Base-by-base conservation (phyloP, 2,329 filamentous ascomycete genomes). In the Nannizziopsis barbatae region DNA sequence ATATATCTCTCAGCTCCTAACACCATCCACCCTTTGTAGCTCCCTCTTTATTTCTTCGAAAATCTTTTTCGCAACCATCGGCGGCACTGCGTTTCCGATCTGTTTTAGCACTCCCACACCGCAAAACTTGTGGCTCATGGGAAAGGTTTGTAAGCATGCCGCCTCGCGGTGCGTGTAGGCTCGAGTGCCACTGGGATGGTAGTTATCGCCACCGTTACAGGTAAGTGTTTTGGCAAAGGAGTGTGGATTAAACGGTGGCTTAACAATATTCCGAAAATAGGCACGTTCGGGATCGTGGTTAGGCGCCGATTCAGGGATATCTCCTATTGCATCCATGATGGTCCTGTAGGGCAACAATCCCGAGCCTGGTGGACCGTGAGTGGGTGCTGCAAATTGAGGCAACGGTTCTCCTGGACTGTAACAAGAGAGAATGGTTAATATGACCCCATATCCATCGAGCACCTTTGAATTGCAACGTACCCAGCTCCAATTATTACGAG, bases 11-110 rank as follows among this genome's bases (percentile, higher is more conserved):
- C 37, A 41, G 22, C 37, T 36, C 10, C 17, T 9, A 1, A 50
- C 36, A 20, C 54, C 57, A 49, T 74, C 71, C 0, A 60, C 64
- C 43, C 56, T 55, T 45, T 57, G 57, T 50, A 74, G 46, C 1
- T 62, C 60, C 42, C 59, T 61, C 17, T 62, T 58, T 3, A 73
- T 60, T 42, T 65, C 60, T 30, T 50, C 48, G 45, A 69, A 67
- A 3, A 75, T 43, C 5, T 62, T 64, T 45, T 63, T 60, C 0
- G 68, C 67, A 7, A 75, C 53, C 12, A 60, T 50, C 6, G 84
- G 78, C 0, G 86, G 83, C 12, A 90, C 86, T 0, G 85, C 86
- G 57, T 92, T 90, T 0, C 86, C 86, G 53, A 90, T 84, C 60
- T 88, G 84, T 53, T 71, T 75, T 55, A 75, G 57, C 0, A 62